Evolutionary conservation across 2,329 filamentous ascomycete genomes (phyloP), one percentile per base, ranked within the genome.

Genomic region (Lachnellula hyalina): DNA sequence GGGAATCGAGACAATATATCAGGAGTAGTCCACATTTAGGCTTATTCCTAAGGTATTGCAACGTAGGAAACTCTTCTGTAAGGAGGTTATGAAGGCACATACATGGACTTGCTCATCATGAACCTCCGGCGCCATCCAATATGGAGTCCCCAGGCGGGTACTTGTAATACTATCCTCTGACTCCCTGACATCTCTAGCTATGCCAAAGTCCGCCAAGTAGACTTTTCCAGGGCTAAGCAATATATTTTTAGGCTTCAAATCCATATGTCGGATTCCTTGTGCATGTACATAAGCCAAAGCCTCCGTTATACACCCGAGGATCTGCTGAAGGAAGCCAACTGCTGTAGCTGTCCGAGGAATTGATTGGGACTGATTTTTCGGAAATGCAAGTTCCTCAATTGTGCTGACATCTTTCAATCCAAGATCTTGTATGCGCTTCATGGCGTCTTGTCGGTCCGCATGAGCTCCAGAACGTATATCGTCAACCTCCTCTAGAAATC

Each of bases 191-290:
- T 78, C 75, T 50, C 71, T 68, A 12, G 77, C 74, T 23, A 78
- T 77, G 36, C 75, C 76, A 65, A 78, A 78, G 61, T 78, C 76
- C 21, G 75, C 73, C 14, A 78, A 67, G 54, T 77, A 77, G 8
- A 78, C 75, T 8, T 73, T 69, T 5, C 72, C 72, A 1, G 74
- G 69, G 53, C 71, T 74, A 7, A 78, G 66, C 2, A 78, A 68
- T 49, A 78, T 77, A 51, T 78, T 78, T 36, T 71, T 72, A 1
- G 76, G 76, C 55, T 78, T 78, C 36, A 79, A 71, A 51, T 78
- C 74, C 4, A 75, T 70, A 58, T 78, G 75, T 21, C 76, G 70
- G 12, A 78, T 72, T 17, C 72, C 66, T 47, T 73, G 69, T 15
- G 65, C 44, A 23, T 65, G 63, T 17, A 63, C 51, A 48, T 54